Conservation (phyloP, 768 basidiomycete genomes). For the Pulveroboletus ravenelii region DNA sequence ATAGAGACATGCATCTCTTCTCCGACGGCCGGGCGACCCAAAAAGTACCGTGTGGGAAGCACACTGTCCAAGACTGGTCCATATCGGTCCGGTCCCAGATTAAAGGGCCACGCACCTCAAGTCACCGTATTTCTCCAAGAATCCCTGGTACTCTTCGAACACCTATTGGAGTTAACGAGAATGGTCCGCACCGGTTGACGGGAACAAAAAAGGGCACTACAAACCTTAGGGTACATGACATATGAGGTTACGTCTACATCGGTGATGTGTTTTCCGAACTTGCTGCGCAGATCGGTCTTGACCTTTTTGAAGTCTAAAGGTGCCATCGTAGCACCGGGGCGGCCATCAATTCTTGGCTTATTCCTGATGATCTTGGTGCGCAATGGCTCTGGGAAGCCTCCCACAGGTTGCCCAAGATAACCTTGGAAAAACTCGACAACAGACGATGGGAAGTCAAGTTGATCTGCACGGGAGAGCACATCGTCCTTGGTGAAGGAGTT, state of each 20-base stretch:
- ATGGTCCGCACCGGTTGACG: slow-evolving; percentile 2
- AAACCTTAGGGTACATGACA: slow-evolving; percentile 97
- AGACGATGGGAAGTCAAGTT: slow-evolving; percentile 95
- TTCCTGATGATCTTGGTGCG: slow-evolving; percentile 89
- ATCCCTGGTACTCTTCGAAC: slow-evolving; percentile 95
- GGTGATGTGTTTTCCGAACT: slow-evolving; percentile 92
- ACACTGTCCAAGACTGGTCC: slow-evolving; percentile 50
- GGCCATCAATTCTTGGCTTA: slow-evolving; percentile 88
- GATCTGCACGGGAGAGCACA: slow-evolving; percentile 79
- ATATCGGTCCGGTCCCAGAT: slow-evolving; percentile 6
- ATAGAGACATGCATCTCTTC: slow-evolving; percentile 98
- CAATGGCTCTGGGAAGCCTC: slow-evolving; percentile 97
- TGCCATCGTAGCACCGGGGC: slow-evolving; percentile 83
- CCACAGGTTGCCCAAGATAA: slow-evolving; percentile 95
- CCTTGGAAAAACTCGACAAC: slow-evolving; percentile 99
- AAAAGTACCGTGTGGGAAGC: slow-evolving; percentile 95
- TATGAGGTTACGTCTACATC: slow-evolving; percentile 92
- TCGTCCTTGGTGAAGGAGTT: slow-evolving; percentile 86
- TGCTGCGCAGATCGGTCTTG: slow-evolving; percentile 87
- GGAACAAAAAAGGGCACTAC: slow-evolving; percentile 10
- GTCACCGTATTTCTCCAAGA: slow-evolving; percentile 94
- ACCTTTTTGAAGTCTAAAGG: slow-evolving; percentile 96
- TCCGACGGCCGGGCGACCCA: slow-evolving; percentile 84
- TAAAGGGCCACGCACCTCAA: slow-evolving; percentile 56
- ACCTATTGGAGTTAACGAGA: slow-evolving; percentile 47